A percentile compares a stretch with the other conserved stretches of the same genome.
Evolutionary conservation across 495 filamentous ascomycete genomes (phyloP).

Genomic region (Tuber calosporum): DNA sequence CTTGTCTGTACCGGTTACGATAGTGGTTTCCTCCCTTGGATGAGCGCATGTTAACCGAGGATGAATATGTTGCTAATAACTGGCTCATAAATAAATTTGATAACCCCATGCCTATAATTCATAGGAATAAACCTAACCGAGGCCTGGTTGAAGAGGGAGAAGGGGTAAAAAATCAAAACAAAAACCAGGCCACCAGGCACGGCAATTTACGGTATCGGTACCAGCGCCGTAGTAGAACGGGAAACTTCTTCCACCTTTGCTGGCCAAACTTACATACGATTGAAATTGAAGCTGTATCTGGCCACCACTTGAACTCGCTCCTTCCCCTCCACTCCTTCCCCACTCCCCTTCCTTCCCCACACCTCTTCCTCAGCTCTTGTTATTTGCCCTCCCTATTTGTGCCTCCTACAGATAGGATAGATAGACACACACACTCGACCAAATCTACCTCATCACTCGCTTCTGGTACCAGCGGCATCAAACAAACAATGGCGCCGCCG

Average conservation of each 20-base stretch:
- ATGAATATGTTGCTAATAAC: not conserved
- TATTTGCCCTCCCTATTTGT: not conserved
- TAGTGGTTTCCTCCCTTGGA: too few relatives aligned
- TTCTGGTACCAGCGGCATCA: conserved; percentile 12
- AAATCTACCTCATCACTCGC: conserved; percentile 6
- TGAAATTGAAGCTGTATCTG: not conserved
- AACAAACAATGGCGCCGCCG: not conserved
- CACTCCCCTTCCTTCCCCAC: not conserved
- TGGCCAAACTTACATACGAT: not conserved
- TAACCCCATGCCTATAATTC: not conserved
- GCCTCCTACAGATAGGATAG: not conserved
- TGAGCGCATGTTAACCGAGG: not conserved
- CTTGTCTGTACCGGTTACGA: too few relatives aligned
- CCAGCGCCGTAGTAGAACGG: not conserved
- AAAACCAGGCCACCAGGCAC: not conserved
- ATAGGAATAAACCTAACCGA: not conserved
- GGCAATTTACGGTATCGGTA: not conserved
- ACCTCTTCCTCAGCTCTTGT: not conserved
- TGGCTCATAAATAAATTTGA: too few relatives aligned
- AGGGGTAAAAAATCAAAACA: not conserved
- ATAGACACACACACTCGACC: not conserved
- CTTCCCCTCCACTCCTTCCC: not conserved
- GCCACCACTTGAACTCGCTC: not conserved
- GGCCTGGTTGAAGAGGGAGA: not conserved
- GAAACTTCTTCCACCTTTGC: not conserved